Evolutionary conservation across 1,284 basidiomycete genomes (phyloP).

Genomic region (Pseudozyma sp.): DNA sequence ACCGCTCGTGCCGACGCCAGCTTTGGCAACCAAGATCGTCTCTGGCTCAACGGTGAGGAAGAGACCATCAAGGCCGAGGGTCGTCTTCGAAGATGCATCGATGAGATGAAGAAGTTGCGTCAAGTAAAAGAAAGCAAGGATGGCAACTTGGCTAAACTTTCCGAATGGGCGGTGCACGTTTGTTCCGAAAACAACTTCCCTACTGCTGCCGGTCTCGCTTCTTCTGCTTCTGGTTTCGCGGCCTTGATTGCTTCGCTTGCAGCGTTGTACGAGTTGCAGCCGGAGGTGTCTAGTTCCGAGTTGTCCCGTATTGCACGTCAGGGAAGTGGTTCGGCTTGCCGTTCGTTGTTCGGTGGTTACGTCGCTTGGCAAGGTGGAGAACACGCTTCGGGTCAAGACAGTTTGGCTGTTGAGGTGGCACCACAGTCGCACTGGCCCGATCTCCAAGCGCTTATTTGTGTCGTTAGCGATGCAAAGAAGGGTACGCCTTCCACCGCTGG

Average conservation of each 20-base stretch:
- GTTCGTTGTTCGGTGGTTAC: slow-evolving; percentile 95
- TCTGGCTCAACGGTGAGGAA: slow-evolving; percentile 95
- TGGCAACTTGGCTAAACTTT: slow-evolving; percentile 57
- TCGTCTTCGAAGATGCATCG: slow-evolving; percentile 85
- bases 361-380: slow-evolving; percentile 93
- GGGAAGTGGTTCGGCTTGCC: slow-evolving; percentile 96
- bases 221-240: slow-evolving; percentile 95
- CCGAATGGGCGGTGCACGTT: slow-evolving; percentile 73
- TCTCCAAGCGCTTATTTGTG: slow-evolving; percentile 95
- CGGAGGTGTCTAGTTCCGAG: slow-evolving; percentile 73
- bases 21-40: slow-evolving; percentile 77
- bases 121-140: slow-evolving; percentile 76
- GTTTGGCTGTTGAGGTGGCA: slow-evolving; percentile 85
- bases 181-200: slow-evolving; percentile 99
- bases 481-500: slow-evolving; percentile 93
- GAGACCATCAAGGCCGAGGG: slow-evolving; percentile 87
- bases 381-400: slow-evolving; percentile 81
- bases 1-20: slow-evolving; percentile 85
- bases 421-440: slow-evolving; percentile 77
- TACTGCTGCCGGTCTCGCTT: slow-evolving; percentile 96
- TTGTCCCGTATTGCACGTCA: slow-evolving; percentile 95
- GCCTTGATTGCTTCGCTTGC: slow-evolving; percentile 92
- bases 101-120: slow-evolving; percentile 85
- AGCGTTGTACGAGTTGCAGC: slow-evolving; percentile 83
- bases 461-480: slow-evolving; percentile 96